Percentiles rank a stretch among this genome's conserved stretches.
Conservation (phyloP, 1,139 yeast species). For the Saccharomyces hybrid region DNA sequence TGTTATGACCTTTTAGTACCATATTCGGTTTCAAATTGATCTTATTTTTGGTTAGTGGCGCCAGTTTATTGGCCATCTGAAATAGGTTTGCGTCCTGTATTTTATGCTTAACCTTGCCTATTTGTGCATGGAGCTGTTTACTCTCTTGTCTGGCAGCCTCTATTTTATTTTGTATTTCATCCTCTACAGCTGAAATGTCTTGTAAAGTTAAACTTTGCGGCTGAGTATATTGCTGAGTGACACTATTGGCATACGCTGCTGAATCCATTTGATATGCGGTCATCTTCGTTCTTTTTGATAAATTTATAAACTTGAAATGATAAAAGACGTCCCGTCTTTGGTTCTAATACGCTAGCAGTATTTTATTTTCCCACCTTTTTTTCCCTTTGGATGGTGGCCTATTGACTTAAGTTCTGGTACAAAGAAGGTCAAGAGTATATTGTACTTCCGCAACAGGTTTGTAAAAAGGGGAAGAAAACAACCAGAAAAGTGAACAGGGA, state of each 20-base stretch:
- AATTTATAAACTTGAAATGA: too few species aligned
- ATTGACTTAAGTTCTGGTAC: not conserved
- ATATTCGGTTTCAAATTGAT: constrained; percentile 34
- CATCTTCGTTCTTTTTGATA: not conserved
- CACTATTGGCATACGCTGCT: not conserved
- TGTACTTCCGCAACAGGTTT: not conserved
- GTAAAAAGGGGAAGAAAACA: not conserved
- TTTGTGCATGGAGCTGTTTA: constrained; percentile 41
- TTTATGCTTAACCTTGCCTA: constrained; percentile 38
- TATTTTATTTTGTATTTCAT: constrained; percentile 29
- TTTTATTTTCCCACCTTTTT: not conserved
- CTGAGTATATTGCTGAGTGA: not conserved
- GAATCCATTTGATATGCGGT: not conserved
- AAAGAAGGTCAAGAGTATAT: not conserved
- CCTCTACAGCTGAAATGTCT: constrained; percentile 12
- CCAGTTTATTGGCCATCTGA: constrained; percentile 34
- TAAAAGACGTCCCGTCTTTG: too few species aligned
- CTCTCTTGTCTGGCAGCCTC: constrained; percentile 42
- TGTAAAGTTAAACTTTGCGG: not conserved
- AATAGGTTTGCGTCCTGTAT: constrained; percentile 43
- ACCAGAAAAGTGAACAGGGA: not conserved
- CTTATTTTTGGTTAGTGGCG: constrained; percentile 20
- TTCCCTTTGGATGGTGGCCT: not conserved
- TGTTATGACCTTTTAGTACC: constrained; percentile 63
- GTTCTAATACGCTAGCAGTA: not conserved